phyloP scores from a whole-genome alignment of 164 flowering plant genomes.

The Vitis vinifera region ASM3070453v1 NC_081805.1:4669001-4669500 shows the following conservation, averaged over 20 bases:
- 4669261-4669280: constrained; percentile 48
- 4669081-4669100: constrained; percentile 52
- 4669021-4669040: no score
- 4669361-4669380: constrained; percentile 25
- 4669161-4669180: constrained; percentile 28
- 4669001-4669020: no score
- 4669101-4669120: constrained; percentile 41
- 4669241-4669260: constrained; percentile 25
- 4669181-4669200: constrained; percentile 42
- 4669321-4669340: constrained; percentile 47
- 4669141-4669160: constrained; percentile 39
- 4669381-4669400: constrained; percentile 30
- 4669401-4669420: constrained; percentile 27
- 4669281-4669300: constrained; percentile 39
- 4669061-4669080: not conserved
- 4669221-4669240: constrained; percentile 36
- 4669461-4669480: constrained; percentile 33
- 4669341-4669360: constrained; percentile 34
- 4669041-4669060: no score
- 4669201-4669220: constrained; percentile 46
- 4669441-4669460: constrained; percentile 32
- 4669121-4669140: constrained; percentile 45
- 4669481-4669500: constrained; percentile 35
- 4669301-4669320: constrained; percentile 38
- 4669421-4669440: constrained; percentile 40